These are phyloP conservation scores for Aspergillus leporis DNA, from an alignment of 495 filamentous ascomycete genomes.

Conservation along the genomic window DNA sequence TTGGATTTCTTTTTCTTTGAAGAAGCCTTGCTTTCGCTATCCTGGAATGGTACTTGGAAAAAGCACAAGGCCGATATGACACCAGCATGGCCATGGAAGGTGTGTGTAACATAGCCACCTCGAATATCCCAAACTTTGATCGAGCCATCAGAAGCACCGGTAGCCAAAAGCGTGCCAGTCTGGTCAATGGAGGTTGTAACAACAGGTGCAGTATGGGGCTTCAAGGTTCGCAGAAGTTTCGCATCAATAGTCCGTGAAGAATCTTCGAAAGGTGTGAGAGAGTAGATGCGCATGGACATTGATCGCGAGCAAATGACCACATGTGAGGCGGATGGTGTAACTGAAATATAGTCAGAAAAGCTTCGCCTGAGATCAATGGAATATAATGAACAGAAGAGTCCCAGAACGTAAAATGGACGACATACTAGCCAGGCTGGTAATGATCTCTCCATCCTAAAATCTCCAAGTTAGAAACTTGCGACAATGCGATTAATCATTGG, in stretches of 20 bases:
- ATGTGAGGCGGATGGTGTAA: conserved; percentile 85
- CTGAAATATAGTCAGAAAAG: conserved; percentile 41
- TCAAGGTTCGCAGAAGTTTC: conserved; percentile 73
- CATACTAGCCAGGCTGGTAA: conserved; percentile 82
- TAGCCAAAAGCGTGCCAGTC: conserved; percentile 87
- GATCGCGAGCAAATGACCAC: conserved; percentile 90
- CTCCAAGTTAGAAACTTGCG: conserved; percentile 21
- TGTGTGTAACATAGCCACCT: conserved; percentile 91
- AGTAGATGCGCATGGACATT: conserved; percentile 88
- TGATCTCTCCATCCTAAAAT: conserved; percentile 81
- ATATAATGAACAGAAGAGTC: background rate
- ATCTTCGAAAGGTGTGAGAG: conserved; percentile 60
- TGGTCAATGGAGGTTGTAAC: conserved; percentile 79
- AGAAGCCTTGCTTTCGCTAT: conserved; percentile 32
- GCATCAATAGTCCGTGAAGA: conserved; percentile 55
- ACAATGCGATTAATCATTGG: conserved; percentile 1
- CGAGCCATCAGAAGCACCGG: conserved; percentile 85
- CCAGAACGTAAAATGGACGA: conserved; percentile 11
- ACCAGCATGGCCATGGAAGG: conserved; percentile 87
- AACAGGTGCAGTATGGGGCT: conserved; percentile 88
- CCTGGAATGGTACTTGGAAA: conserved; percentile 64
- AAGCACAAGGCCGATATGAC: conserved; percentile 89
- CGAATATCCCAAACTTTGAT: conserved; percentile 97
- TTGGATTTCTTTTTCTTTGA: conserved; percentile 44
- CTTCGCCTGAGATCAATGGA: conserved; percentile 3